Conservation (phyloP, 2,329 filamentous ascomycete genomes). For the Phialophora chinensis region DNA sequence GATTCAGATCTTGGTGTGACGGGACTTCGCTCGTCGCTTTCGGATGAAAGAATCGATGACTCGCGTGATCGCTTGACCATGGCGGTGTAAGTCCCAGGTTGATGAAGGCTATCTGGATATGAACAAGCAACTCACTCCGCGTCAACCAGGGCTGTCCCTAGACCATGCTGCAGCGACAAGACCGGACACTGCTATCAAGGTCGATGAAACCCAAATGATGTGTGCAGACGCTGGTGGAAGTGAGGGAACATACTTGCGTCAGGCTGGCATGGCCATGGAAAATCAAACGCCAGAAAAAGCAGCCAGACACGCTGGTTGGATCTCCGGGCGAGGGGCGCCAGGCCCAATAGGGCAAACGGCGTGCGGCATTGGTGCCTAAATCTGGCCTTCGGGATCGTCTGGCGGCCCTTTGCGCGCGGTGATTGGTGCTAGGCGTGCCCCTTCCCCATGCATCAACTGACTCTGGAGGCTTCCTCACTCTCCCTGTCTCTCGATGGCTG, state of each 20-base stretch:
- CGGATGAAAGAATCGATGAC: conserved; percentile 53
- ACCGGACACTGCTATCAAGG: neutral
- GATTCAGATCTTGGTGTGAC: conserved; percentile 33
- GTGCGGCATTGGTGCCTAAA: conserved; percentile 12
- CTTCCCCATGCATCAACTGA: conserved; percentile 5
- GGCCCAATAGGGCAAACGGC: conserved; percentile 13
- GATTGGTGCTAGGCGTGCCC: conserved; percentile 8
- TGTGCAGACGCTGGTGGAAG: neutral
- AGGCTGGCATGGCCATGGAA: conserved; percentile 19
- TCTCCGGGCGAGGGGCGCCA: conserved; percentile 15
- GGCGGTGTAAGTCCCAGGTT: conserved; percentile 23
- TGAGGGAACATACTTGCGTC: conserved; percentile 18
- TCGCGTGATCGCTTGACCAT: conserved; percentile 68
- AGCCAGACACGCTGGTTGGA: conserved; percentile 11
- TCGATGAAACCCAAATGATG: neutral
- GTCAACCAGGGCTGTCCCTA: neutral
- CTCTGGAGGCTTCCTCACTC: neutral
- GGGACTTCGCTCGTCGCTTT: conserved; percentile 39
- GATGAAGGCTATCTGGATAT: conserved; percentile 4
- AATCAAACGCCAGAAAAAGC: neutral
- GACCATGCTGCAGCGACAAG: neutral
- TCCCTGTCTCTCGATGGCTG: conserved; percentile 11
- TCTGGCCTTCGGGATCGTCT: neutral
- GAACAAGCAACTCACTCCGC: conserved; percentile 17
- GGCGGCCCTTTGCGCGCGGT: neutral